A percentile compares a stretch with the other conserved stretches of the same genome.
phyloP scores from a whole-genome alignment of 2,329 filamentous ascomycete genomes.

The Pestalotiopsis sp. region DNA sequence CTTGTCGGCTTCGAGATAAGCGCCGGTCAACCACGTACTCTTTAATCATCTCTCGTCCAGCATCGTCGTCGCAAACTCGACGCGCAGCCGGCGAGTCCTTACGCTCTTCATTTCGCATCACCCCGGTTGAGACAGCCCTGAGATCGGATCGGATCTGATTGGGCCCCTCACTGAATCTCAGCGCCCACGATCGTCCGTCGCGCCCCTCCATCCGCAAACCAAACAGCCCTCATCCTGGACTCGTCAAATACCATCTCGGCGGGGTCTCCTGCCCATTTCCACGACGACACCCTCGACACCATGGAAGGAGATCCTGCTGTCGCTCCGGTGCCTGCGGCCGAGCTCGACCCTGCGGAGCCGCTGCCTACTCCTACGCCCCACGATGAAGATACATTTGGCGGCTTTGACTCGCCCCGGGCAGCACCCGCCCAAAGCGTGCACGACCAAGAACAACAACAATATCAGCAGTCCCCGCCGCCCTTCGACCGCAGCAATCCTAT shows the following conservation, averaged over 20 bases:
- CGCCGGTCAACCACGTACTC: not conserved
- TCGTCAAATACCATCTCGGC: constrained; percentile 46
- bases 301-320: constrained; percentile 49
- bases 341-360: constrained; percentile 22
- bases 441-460: constrained; percentile 16
- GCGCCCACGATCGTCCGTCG: not conserved
- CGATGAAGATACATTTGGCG: constrained; percentile 52
- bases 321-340: constrained; percentile 20
- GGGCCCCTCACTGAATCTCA: constrained; percentile 1
- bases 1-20: not conserved
- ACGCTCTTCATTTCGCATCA: not conserved
- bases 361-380: constrained; percentile 20
- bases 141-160: not conserved
- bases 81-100: not conserved
- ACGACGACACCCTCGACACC: constrained; percentile 55
- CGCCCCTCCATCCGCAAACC: not conserved
- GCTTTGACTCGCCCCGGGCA: constrained; percentile 49
- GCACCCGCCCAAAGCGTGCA: constrained; percentile 19
- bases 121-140: not conserved
- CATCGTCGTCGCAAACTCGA: not conserved
- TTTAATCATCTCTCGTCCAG: not conserved
- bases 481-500: constrained; percentile 46
- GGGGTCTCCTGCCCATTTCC: constrained; percentile 55
- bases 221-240: constrained; percentile 48
- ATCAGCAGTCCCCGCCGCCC: constrained; percentile 47